Conservation (phyloP, 129 eudicot species). For the Pulicaria dysenterica region DNA sequence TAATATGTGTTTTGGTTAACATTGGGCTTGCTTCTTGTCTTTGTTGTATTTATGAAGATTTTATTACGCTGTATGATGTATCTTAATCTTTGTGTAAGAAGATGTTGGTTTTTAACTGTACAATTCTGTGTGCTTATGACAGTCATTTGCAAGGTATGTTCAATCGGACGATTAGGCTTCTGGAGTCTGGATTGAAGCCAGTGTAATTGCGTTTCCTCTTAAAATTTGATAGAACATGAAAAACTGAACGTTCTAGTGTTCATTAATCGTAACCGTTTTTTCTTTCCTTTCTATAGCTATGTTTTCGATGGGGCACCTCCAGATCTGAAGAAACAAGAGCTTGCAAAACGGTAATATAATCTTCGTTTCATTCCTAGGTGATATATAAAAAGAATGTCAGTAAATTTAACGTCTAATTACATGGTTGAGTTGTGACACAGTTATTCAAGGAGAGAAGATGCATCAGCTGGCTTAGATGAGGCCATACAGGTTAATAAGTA, state of each 20-base stretch:
- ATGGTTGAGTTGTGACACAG: constrained; percentile 35
- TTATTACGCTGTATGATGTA: neutral
- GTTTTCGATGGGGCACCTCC: constrained; percentile 98
- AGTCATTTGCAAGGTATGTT: constrained; percentile 99
- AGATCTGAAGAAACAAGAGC: constrained; percentile 92
- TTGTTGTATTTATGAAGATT: neutral
- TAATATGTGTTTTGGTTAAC: neutral
- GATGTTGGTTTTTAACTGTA: constrained; percentile 1
- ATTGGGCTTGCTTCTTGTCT: neutral
- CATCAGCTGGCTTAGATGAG: constrained; percentile 58
- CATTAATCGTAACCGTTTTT: neutral
- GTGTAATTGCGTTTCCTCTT: constrained; percentile 50
- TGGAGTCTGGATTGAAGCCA: constrained; percentile 98
- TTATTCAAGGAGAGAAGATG: constrained; percentile 64
- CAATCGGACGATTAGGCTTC: constrained; percentile 85
- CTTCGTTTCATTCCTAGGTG: neutral
- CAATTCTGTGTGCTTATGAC: constrained; percentile 31
- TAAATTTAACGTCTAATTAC: constrained; percentile 3
- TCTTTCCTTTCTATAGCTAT: constrained; percentile 45
- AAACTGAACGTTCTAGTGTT: constrained; percentile 19
- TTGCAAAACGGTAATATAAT: constrained; percentile 71
- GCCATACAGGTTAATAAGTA: constrained; percentile 59
- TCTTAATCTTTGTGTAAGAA: neutral
- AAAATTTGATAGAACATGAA: constrained; percentile 35
- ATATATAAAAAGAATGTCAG: neutral